Percentiles rank a stretch among this genome's conserved stretches.
Evolutionary conservation across 768 basidiomycete species (phyloP).

Genomic region (Kwoniella mangroviensis): DNA sequence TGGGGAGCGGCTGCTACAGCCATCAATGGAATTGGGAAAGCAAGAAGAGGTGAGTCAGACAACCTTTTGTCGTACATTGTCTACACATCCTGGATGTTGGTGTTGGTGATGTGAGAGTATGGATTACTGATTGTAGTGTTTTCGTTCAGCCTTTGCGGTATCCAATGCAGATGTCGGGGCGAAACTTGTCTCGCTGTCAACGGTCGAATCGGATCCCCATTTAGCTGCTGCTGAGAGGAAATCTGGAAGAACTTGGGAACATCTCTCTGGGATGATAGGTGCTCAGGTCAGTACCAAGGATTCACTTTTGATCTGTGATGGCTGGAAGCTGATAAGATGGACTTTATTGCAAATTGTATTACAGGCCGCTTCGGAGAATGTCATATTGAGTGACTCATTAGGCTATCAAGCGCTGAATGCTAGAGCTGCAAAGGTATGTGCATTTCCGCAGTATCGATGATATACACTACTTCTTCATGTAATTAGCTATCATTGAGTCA

Average conservation of each 20-base stretch:
- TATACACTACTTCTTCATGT: too few relatives aligned
- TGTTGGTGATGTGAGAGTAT: too few relatives aligned
- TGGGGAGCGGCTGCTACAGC: constrained; percentile 92
- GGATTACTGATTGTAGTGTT: not conserved
- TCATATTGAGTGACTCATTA: constrained; percentile 91
- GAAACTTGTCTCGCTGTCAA: constrained; percentile 83
- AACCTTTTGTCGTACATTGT: not conserved
- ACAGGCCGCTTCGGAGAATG: constrained; percentile 85
- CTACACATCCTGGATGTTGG: not conserved
- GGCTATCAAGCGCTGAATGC: constrained; percentile 97
- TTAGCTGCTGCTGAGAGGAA: constrained; percentile 82
- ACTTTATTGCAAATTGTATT: too few relatives aligned
- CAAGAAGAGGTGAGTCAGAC: constrained; percentile 71
- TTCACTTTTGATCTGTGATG: too few relatives aligned
- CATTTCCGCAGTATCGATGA: not conserved
- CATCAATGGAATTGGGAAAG: constrained; percentile 79
- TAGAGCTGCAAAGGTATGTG: constrained; percentile 76
- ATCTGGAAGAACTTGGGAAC: constrained; percentile 80
- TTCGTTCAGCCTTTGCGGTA: constrained; percentile 68
- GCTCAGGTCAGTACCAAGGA: constrained; percentile 64
- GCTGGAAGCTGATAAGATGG: too few relatives aligned
- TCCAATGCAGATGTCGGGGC: constrained; percentile 91
- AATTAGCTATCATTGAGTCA: not conserved
- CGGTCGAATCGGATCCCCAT: constrained; percentile 83
- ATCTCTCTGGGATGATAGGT: constrained; percentile 82